A percentile compares a stretch with the other conserved stretches of the same genome.
These are phyloP conservation scores for Amphirosellinia nigrospora DNA, from an alignment of 495 filamentous ascomycete genomes.

Conservation along the genomic window DNA sequence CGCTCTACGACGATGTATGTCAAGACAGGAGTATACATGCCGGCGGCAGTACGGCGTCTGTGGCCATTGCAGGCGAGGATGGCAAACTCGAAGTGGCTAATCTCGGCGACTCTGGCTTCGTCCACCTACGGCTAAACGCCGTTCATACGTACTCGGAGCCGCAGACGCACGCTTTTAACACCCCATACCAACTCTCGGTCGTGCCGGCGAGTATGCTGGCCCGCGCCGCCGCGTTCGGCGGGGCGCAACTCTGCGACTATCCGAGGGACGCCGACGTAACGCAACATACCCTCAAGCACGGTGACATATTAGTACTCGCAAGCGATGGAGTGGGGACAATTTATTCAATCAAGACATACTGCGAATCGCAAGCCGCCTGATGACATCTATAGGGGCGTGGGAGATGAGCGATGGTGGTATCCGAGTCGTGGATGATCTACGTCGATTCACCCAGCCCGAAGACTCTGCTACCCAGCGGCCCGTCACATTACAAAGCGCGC, in stretches of 20 bases:
- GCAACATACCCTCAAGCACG: constrained; percentile 76
- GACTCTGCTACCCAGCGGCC: constrained; percentile 26
- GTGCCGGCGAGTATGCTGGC: constrained; percentile 79
- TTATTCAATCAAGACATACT: constrained; percentile 88
- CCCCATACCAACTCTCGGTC: constrained; percentile 90
- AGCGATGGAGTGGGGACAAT: constrained; percentile 97
- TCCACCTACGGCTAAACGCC: constrained; percentile 81
- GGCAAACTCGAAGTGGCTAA: constrained; percentile 88
- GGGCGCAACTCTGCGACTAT: constrained; percentile 76
- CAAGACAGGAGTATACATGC: constrained; percentile 73
- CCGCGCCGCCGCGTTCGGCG: constrained; percentile 80
- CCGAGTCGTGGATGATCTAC: constrained; percentile 60
- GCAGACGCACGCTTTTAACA: constrained; percentile 97
- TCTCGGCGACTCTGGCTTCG: constrained; percentile 95
- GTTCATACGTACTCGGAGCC: constrained; percentile 81
- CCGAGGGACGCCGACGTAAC: constrained; percentile 85
- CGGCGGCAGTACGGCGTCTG: constrained; percentile 88
- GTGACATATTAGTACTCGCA: constrained; percentile 88
- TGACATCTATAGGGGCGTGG: constrained; percentile 79
- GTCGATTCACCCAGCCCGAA: constrained; percentile 56
- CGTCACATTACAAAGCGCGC: constrained; percentile 70
- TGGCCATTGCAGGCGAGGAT: constrained; percentile 72
- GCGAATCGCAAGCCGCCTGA: constrained; percentile 73
- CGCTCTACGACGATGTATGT: constrained; percentile 81
- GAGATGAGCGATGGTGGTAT: constrained; percentile 62